Evolutionary conservation across 192 early-diverging fungal genomes (phyloP).

Genomic region (Linnemannia hyalina): DNA sequence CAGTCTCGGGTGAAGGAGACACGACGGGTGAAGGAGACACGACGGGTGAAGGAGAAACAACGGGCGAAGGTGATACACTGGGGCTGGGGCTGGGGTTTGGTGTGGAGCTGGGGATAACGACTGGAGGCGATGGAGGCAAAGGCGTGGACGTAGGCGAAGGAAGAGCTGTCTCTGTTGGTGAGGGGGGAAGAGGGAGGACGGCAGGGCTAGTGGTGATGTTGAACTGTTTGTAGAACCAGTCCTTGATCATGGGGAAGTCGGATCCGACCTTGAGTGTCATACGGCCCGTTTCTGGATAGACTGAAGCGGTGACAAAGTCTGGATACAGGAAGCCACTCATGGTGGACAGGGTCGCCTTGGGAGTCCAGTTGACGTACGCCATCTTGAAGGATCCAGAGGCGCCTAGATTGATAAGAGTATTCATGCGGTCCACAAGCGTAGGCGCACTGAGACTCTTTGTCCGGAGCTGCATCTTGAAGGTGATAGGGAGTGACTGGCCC

Average conservation of each 20-base stretch:
- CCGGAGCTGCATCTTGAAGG: not conserved
- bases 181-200: too few species aligned
- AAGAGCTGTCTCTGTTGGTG: too few species aligned
- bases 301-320: not conserved
- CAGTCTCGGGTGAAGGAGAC: too few species aligned
- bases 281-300: not conserved
- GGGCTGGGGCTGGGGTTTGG: not conserved
- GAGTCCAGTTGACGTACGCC: not conserved
- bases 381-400: not conserved
- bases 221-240: conserved; percentile 7
- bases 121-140: too few species aligned
- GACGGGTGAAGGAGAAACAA: not conserved
- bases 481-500: not conserved
- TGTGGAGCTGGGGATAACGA: too few species aligned
- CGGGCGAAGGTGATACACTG: not conserved
- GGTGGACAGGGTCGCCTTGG: not conserved
- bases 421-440: not conserved
- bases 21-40: not conserved
- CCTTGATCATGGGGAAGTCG: conserved; percentile 10
- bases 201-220: not conserved
- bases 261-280: not conserved
- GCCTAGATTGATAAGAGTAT: not conserved
- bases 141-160: too few species aligned
- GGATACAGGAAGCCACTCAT: not conserved
- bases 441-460: too few species aligned